These are phyloP conservation scores for Hypoxylon intermedium DNA, from an alignment of 495 filamentous ascomycete species.

Conservation along the genomic window DNA sequence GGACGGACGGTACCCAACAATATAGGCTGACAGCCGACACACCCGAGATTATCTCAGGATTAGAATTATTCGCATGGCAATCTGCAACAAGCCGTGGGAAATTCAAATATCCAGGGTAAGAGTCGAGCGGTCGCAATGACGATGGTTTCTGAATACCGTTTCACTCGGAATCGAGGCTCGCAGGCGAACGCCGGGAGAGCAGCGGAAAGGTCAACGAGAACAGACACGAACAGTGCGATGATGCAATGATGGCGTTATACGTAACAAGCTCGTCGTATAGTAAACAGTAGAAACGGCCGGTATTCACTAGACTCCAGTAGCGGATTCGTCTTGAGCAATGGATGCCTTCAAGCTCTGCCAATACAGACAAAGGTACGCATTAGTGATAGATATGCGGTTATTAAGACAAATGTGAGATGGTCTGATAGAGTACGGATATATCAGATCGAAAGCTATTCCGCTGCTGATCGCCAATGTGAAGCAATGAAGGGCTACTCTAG, in stretches of 20 bases:
- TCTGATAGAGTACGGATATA: no score
- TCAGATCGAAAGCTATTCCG: no score
- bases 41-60: constrained; percentile 21
- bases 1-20: constrained; percentile 16
- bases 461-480: no score
- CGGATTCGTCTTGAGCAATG: no score
- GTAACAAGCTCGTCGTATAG: neutral
- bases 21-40: constrained; percentile 15
- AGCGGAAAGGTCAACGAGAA: neutral
- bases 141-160: constrained; percentile 1
- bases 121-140: neutral
- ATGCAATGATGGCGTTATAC: neutral
- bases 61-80: constrained; percentile 28
- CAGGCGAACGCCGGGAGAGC: neutral
- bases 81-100: neutral
- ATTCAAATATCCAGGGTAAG: neutral
- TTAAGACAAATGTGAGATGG: neutral
- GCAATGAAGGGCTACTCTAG: no score
- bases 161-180: constrained; percentile 9
- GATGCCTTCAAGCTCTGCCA: no score
- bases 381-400: neutral
- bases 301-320: neutral
- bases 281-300: neutral
- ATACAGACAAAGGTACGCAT: neutral
- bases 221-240: neutral